A percentile compares a stretch with the other conserved stretches of the same genome.
Conservation (phyloP, 2,329 filamentous ascomycete species). For the Claviceps maximensis region DNA sequence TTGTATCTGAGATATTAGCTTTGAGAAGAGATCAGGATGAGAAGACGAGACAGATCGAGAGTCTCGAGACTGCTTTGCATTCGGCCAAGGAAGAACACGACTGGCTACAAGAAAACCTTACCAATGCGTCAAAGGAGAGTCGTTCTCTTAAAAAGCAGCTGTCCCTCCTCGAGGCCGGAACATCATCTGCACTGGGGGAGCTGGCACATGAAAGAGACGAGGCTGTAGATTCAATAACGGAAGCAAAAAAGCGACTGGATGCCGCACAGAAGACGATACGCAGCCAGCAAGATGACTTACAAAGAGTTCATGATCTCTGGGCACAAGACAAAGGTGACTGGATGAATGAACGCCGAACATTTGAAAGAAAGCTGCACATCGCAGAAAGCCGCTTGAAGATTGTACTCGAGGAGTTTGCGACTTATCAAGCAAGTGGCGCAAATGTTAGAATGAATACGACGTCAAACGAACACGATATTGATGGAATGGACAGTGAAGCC, state of each 20-base stretch:
- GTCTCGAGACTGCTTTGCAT: constrained; percentile 64
- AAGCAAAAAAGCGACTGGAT: constrained; percentile 68
- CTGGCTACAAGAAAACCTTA: constrained; percentile 46
- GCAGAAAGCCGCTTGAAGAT: constrained; percentile 74
- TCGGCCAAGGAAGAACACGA: constrained; percentile 63
- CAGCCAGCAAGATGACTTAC: constrained; percentile 69
- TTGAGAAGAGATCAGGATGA: constrained; percentile 82
- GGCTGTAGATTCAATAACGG: constrained; percentile 56
- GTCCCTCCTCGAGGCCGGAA: constrained; percentile 74
- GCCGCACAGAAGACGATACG: constrained; percentile 62
- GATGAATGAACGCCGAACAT: constrained; percentile 68
- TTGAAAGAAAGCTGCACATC: constrained; percentile 80
- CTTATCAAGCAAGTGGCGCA: constrained; percentile 45
- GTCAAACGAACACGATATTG: constrained; percentile 34
- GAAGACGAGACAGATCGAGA: constrained; percentile 76
- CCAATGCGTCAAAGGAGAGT: constrained; percentile 58
- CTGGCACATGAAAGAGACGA: constrained; percentile 77
- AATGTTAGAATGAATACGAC: constrained; percentile 24
- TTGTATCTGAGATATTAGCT: constrained; percentile 86
- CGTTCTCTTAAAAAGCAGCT: constrained; percentile 75
- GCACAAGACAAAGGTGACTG: constrained; percentile 71
- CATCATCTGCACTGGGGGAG: constrained; percentile 72
- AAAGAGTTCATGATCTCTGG: constrained; percentile 68
- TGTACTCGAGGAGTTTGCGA: constrained; percentile 75
- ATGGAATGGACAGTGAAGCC: constrained; percentile 46